Conservation (phyloP, 1,284 basidiomycete genomes). For the Leccinum angustisporum region DNA sequence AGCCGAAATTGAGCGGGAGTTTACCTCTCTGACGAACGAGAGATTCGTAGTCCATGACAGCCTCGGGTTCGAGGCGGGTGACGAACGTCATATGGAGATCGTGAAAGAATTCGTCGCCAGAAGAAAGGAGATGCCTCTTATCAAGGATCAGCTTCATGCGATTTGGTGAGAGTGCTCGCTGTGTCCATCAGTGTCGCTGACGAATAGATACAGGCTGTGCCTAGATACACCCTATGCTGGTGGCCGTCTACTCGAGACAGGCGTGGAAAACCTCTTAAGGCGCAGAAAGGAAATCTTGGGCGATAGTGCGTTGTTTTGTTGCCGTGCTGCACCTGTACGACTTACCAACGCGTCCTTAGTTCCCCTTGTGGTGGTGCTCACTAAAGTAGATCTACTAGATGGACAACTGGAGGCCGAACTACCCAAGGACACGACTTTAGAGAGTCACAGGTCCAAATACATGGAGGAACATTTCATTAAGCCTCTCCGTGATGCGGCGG, state of each 20-base stretch:
- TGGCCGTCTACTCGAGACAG: slow-evolving; percentile 17
- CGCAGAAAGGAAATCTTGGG: slow-evolving; percentile 13
- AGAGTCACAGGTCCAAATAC: neutral
- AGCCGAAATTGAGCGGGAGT: slow-evolving; percentile 13
- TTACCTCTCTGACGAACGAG: slow-evolving; percentile 6
- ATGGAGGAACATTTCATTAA: slow-evolving; percentile 6
- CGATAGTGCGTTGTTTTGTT: slow-evolving; percentile 3
- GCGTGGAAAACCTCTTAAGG: slow-evolving; percentile 15
- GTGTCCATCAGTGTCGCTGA: neutral
- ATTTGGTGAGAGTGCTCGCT: slow-evolving; percentile 12
- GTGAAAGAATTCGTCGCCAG: slow-evolving; percentile 11
- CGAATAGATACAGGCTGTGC: slow-evolving; percentile 11
- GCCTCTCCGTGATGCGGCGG: neutral
- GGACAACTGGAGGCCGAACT: slow-evolving; percentile 1
- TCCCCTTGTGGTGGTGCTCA: slow-evolving; percentile 20
- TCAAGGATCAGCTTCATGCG: slow-evolving; percentile 17
- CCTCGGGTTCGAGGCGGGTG: slow-evolving; percentile 19
- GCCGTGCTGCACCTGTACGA: neutral
- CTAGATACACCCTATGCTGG: slow-evolving; percentile 12
- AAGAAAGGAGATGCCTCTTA: neutral
- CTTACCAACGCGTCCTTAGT: slow-evolving; percentile 4
- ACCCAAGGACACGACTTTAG: neutral
- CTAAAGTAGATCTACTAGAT: slow-evolving; percentile 15
- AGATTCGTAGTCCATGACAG: slow-evolving; percentile 24
- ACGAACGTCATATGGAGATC: slow-evolving; percentile 6